phyloP scores from a whole-genome alignment of 176 grass and related monocot species.

The Pharus latifolius region DNA sequence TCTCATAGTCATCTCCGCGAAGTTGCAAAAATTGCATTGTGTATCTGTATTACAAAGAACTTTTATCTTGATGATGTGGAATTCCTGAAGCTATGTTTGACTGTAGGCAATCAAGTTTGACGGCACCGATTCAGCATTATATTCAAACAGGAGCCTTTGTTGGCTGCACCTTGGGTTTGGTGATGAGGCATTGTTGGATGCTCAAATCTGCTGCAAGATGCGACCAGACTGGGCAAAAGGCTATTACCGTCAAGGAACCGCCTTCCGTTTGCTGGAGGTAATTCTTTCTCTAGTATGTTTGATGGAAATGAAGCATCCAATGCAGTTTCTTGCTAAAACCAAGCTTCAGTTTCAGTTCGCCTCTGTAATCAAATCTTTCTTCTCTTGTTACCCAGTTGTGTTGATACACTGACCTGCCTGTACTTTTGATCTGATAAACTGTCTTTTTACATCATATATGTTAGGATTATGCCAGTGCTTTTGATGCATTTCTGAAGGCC shows the following conservation, averaged over 20 bases:
- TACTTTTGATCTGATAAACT: too few relatives aligned
- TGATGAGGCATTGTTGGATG: neutral
- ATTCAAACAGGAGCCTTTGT: neutral
- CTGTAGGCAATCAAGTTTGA: neutral
- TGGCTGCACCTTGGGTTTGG: neutral
- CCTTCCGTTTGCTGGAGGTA: neutral
- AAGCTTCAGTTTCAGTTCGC: neutral
- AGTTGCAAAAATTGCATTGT: too few relatives aligned
- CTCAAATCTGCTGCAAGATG: neutral
- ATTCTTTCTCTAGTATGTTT: too few relatives aligned
- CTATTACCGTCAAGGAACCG: constrained; percentile 9
- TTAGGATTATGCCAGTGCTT: neutral
- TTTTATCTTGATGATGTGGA: neutral
- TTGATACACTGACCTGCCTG: too few relatives aligned
- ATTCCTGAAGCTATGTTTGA: neutral
- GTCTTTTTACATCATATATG: too few relatives aligned
- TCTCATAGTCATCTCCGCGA: too few relatives aligned
- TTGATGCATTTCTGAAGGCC: neutral
- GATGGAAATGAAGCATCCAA: too few relatives aligned
- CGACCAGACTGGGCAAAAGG: neutral
- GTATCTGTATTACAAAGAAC: too few relatives aligned
- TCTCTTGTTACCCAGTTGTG: too few relatives aligned
- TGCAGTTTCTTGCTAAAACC: neutral
- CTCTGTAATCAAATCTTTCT: too few relatives aligned
- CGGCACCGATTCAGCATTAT: neutral